These are phyloP conservation scores for Aspergillus heteromorphus DNA, from an alignment of 495 filamentous ascomycete species.

Conservation along the genomic window DNA sequence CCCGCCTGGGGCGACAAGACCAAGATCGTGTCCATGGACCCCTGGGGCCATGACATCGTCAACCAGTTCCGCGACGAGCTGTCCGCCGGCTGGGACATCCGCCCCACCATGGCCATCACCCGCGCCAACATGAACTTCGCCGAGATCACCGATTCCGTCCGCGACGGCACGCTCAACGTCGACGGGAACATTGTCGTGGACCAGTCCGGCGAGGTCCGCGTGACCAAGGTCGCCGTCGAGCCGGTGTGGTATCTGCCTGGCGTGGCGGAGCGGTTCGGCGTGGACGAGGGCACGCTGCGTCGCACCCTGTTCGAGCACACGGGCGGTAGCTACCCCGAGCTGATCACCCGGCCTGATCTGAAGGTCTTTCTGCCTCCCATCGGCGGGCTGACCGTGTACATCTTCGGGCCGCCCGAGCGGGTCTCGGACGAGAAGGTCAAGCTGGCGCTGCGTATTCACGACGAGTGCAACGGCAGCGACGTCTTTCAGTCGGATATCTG, in stretches of 20 bases:
- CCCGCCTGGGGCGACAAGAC: conserved; percentile 84
- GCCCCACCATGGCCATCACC: conserved; percentile 92
- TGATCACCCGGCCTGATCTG: conserved; percentile 89
- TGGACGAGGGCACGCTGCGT: conserved; percentile 84
- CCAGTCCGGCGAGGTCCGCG: conserved; percentile 74
- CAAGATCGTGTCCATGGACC: conserved; percentile 98
- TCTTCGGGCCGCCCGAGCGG: conserved; percentile 90
- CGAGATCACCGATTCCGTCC: conserved; percentile 85
- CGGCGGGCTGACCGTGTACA: conserved; percentile 93
- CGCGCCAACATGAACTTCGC: conserved; percentile 95
- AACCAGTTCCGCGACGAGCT: conserved; percentile 36
- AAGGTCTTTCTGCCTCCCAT: conserved; percentile 96
- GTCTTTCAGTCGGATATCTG: conserved; percentile 99
- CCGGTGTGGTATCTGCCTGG: conserved; percentile 95
- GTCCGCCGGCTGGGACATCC: conserved; percentile 78
- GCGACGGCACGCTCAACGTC: conserved; percentile 67
- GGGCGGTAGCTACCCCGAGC: conserved; percentile 84
- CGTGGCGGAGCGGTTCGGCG: conserved; percentile 90
- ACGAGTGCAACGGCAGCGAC: conserved; percentile 96
- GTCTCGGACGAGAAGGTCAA: conserved; percentile 83
- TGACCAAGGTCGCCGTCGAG: conserved; percentile 96
- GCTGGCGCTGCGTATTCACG: conserved; percentile 87
- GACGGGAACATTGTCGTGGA: conserved; percentile 92
- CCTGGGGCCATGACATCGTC: conserved; percentile 71
- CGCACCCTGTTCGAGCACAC: conserved; percentile 91